Conservation (phyloP, 805 yeast species). For the Saccharomycopsis olivae region DNA sequence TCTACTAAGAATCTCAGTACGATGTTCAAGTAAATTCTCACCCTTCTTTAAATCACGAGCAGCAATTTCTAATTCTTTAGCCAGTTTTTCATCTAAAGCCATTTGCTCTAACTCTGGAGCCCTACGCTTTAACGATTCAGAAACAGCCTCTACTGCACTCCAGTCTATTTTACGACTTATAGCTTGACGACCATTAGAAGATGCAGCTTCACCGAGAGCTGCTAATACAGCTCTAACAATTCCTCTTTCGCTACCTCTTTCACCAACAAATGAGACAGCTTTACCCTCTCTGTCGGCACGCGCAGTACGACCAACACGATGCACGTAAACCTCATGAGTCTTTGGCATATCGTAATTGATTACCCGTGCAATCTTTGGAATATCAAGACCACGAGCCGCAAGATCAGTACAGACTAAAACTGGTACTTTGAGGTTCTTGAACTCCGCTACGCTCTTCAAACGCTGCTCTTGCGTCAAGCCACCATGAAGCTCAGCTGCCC, state of each 20-base stretch:
- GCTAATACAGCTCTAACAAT: slow-evolving; percentile 82
- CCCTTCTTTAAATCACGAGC: slow-evolving; percentile 87
- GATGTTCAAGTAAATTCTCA: slow-evolving; percentile 69
- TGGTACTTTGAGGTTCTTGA: slow-evolving; percentile 76
- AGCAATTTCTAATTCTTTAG: slow-evolving; percentile 76
- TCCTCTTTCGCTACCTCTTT: slow-evolving; percentile 70
- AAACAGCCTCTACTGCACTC: slow-evolving; percentile 65
- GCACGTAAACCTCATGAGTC: slow-evolving; percentile 80
- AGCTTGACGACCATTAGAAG: slow-evolving; percentile 41
- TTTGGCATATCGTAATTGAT: slow-evolving; percentile 95
- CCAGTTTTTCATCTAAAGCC: slow-evolving; percentile 76
- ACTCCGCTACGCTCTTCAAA: slow-evolving; percentile 68
- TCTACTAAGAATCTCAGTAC: slow-evolving; percentile 73
- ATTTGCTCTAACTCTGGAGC: slow-evolving; percentile 60
- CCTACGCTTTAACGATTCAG: slow-evolving; percentile 50
- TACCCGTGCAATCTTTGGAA: slow-evolving; percentile 92
- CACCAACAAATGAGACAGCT: slow-evolving; percentile 91
- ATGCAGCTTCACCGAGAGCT: slow-evolving; percentile 14
- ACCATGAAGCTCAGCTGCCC: slow-evolving; percentile 75
- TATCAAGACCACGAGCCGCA: slow-evolving; percentile 98
- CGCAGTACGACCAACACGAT: slow-evolving; percentile 98
- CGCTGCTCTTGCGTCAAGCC: slow-evolving; percentile 89
- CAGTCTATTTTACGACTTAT: slow-evolving; percentile 91
- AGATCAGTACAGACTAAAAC: slow-evolving; percentile 91
- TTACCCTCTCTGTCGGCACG: slow-evolving; percentile 97